A percentile compares a stretch with the other conserved stretches of the same genome.
phyloP scores from a whole-genome alignment of 2,329 filamentous ascomycete genomes.

The Ciborinia camelliae region DNA sequence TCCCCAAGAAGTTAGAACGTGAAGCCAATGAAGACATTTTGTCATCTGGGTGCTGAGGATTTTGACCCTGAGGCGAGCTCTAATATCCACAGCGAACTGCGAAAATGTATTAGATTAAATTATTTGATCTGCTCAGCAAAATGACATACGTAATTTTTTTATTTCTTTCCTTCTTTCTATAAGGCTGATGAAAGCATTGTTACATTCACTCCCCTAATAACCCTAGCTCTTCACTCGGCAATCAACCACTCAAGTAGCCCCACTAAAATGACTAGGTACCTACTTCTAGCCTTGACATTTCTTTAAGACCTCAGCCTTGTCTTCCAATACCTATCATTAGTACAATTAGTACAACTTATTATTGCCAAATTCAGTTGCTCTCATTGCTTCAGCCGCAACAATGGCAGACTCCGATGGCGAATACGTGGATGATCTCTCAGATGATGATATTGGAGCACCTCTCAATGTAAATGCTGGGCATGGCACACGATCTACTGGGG shows the following conservation, averaged over 20 bases:
- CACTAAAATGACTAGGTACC: not conserved
- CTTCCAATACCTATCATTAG: not conserved
- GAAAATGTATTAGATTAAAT: not conserved
- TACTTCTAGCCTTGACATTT: conserved; percentile 14
- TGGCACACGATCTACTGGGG: conserved; percentile 36
- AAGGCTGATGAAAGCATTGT: not conserved
- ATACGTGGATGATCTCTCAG: conserved; percentile 62
- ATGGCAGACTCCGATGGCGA: conserved; percentile 76
- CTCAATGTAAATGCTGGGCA: conserved; percentile 25
- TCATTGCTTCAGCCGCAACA: conserved; percentile 17
- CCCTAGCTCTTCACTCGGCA: not conserved
- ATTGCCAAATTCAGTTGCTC: not conserved
- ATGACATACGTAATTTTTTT: conserved; percentile 1
- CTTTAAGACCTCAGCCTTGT: conserved; percentile 17
- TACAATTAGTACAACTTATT: not conserved
- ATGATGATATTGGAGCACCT: conserved; percentile 55
- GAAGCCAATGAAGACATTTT: not conserved
- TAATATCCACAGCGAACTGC: not conserved
- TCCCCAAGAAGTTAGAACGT: not conserved
- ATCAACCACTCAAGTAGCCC: not conserved
- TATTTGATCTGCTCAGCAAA: not conserved
- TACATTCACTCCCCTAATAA: not conserved
- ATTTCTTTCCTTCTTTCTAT: not conserved
- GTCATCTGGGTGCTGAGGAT: not conserved
- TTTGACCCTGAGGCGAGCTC: not conserved